A percentile compares a stretch with the other conserved stretches of the same genome.
phyloP scores from a whole-genome alignment of 805 yeast genomes.

The Saturnispora sekii region DNA sequence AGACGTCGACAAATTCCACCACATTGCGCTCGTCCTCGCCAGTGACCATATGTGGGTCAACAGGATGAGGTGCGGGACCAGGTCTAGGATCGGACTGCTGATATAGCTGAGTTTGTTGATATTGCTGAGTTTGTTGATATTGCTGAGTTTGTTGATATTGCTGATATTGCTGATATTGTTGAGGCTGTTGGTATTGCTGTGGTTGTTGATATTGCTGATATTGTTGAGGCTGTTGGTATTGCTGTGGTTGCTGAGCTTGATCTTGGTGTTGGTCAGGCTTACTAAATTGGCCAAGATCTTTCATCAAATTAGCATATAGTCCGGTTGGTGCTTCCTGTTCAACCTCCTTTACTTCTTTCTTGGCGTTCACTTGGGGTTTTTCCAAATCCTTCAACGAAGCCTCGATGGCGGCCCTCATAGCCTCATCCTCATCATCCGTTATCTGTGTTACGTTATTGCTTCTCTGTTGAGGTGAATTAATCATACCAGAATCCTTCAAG shows the following conservation, averaged over 20 bases:
- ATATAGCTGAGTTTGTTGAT: conserved; percentile 14
- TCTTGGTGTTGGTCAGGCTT: conserved; percentile 10
- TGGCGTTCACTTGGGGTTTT: conserved; percentile 8
- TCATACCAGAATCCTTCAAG: conserved; percentile 41
- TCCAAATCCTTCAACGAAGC: conserved; percentile 77
- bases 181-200: neutral
- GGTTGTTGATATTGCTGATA: neutral
- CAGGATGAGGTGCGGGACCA: neutral
- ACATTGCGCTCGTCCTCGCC: conserved; percentile 62
- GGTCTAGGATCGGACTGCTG: neutral
- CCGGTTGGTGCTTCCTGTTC: conserved; percentile 14
- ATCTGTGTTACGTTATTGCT: conserved; percentile 4
- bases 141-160: neutral
- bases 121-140: neutral
- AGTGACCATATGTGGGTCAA: conserved; percentile 27
- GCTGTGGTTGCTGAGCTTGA: neutral
- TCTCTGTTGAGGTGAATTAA: conserved; percentile 5
- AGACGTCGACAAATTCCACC: conserved; percentile 56
- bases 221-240: neutral
- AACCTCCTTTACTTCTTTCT: conserved; percentile 10
- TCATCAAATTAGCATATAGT: conserved; percentile 20
- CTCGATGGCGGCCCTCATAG: conserved; percentile 87
- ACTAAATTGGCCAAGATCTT: conserved; percentile 5
- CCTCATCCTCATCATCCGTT: conserved; percentile 69
- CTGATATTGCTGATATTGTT: neutral